These are phyloP conservation scores for Albugo candida DNA, from an alignment of 352 stramenopile genomes.

Conservation along the genomic window DNA sequence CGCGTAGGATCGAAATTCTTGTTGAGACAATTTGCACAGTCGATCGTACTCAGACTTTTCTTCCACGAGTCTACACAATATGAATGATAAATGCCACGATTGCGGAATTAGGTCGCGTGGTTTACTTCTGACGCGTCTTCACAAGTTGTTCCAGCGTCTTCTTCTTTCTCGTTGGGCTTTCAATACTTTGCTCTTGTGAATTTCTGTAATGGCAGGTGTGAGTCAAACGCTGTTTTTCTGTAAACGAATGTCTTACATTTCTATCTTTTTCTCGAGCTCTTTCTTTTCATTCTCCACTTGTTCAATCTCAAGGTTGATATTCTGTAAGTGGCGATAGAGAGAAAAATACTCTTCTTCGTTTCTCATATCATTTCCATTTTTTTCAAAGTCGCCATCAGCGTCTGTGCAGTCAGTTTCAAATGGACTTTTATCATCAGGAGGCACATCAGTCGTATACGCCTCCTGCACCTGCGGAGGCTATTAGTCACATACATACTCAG, in stretches of 20 bases:
- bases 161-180: constrained; percentile 39
- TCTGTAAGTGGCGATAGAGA: constrained; percentile 62
- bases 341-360: constrained; percentile 69
- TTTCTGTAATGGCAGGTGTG: constrained; percentile 11
- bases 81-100: not conserved
- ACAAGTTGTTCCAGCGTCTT: constrained; percentile 54
- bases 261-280: constrained; percentile 26
- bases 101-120: not conserved
- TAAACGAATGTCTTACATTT: constrained; percentile 17
- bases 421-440: not conserved
- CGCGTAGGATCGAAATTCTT: constrained; percentile 54
- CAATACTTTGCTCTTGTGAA: constrained; percentile 39
- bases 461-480: constrained; percentile 10
- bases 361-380: constrained; percentile 37
- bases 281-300: constrained; percentile 67
- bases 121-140: constrained; percentile 43
- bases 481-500: constrained; percentile 60
- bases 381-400: constrained; percentile 35
- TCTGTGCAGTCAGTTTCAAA: constrained; percentile 6
- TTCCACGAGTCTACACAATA: constrained; percentile 31
- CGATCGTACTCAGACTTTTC: constrained; percentile 58
- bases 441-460: not conserved
- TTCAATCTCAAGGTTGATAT: constrained; percentile 56
- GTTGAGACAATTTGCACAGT: constrained; percentile 25
- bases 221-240: not conserved